Conservation (phyloP, 345 rosid genomes). For the Pugionium dolabratum region DNA sequence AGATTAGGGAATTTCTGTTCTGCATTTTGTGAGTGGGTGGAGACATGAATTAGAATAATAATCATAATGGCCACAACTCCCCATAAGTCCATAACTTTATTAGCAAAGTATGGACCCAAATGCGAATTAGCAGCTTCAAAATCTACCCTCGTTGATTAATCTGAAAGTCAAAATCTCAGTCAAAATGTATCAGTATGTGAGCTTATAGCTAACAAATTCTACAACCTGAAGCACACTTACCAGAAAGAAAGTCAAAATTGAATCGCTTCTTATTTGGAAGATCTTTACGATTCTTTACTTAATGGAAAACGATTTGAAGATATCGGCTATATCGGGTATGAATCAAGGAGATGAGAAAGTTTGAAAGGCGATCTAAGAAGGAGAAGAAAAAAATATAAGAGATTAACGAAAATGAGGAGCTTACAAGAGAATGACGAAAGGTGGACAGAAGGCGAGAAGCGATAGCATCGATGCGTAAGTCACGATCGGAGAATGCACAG, state of each 20-base stretch:
- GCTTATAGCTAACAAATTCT: neutral
- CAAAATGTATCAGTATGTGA: neutral
- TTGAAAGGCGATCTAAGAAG: slow-evolving; percentile 11
- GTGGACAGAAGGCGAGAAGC: slow-evolving; percentile 84
- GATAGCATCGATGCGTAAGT: slow-evolving; percentile 86
- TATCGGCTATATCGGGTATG: neutral
- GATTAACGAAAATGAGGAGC: slow-evolving; percentile 23
- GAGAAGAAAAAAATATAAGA: neutral
- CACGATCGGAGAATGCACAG: slow-evolving; percentile 74
- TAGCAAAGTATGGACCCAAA: slow-evolving; percentile 12
- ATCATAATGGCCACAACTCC: neutral
- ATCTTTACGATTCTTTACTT: neutral
- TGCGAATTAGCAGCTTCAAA: neutral
- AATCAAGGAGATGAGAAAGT: neutral
- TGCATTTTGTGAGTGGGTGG: neutral
- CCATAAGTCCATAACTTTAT: neutral
- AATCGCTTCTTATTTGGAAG: neutral
- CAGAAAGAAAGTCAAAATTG: neutral
- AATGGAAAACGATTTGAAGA: neutral
- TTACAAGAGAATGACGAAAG: slow-evolving; percentile 90
- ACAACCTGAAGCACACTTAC: neutral
- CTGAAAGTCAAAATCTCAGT: neutral
- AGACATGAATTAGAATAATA: neutral
- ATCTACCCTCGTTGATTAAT: neutral
- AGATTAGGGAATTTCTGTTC: neutral